These are phyloP conservation scores for Lanmaoa pseudosensibilis DNA, from an alignment of 768 basidiomycete genomes.

Conservation along the genomic window DNA sequence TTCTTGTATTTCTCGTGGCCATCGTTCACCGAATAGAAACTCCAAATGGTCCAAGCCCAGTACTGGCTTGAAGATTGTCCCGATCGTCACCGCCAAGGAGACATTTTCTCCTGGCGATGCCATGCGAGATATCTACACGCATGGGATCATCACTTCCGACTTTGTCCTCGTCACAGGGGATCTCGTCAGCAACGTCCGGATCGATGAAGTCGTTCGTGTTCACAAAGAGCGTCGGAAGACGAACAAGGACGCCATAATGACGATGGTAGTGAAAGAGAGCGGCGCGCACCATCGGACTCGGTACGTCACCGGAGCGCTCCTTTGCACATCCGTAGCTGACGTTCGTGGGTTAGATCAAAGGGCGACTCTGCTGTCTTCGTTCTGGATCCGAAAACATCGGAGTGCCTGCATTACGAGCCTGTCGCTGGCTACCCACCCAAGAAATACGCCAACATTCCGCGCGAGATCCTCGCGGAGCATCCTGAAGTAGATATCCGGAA, in stretches of 20 bases:
- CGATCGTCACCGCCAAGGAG: slow-evolving; percentile 82
- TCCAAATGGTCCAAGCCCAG: slow-evolving; percentile 85
- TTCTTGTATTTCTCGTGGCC: slow-evolving; percentile 1
- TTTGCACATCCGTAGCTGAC: slow-evolving; percentile 1
- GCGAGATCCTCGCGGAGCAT: slow-evolving; percentile 69
- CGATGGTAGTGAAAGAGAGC: slow-evolving; percentile 86
- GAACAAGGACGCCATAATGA: slow-evolving; percentile 95
- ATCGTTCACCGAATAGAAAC: slow-evolving; percentile 43
- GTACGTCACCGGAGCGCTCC: slow-evolving; percentile 40
- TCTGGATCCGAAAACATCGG: slow-evolving; percentile 69
- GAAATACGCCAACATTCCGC: slow-evolving; percentile 64
- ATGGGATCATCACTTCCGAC: slow-evolving; percentile 86
- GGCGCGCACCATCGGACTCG: slow-evolving; percentile 71
- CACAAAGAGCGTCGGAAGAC: slow-evolving; percentile 85
- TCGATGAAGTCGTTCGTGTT: slow-evolving; percentile 84
- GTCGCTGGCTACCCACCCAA: slow-evolving; percentile 68
- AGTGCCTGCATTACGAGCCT: slow-evolving; percentile 85
- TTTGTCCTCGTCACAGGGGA: slow-evolving; percentile 91
- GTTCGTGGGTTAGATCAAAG: slow-evolving; percentile 47
- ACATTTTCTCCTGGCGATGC: slow-evolving; percentile 89
- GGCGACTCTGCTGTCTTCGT: slow-evolving; percentile 80
- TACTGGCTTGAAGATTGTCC: slow-evolving; percentile 78
- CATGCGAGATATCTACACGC: slow-evolving; percentile 90
- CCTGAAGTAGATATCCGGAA: slow-evolving; percentile 84
- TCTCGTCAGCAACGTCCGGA: slow-evolving; percentile 88